Evolutionary conservation across 1,284 basidiomycete genomes (phyloP).

Genomic region (Meripilus lineatus): DNA sequence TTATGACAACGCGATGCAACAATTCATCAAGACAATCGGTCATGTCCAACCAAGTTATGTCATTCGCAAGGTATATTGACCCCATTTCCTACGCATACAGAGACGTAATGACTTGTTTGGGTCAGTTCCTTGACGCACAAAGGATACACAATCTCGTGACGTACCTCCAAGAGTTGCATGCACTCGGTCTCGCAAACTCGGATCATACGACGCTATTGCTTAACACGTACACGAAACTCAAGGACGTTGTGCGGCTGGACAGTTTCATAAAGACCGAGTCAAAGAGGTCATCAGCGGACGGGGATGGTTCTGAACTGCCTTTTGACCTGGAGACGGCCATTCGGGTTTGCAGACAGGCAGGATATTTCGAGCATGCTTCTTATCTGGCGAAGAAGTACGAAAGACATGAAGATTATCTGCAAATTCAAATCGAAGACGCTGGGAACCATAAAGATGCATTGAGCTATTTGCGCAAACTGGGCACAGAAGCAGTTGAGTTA

Average conservation of each 20-base stretch:
- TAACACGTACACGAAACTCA: conserved; percentile 96
- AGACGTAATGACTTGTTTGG: conserved; percentile 23
- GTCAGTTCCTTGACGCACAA: conserved; percentile 93
- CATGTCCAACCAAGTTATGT: conserved; percentile 92
- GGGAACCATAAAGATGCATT: conserved; percentile 82
- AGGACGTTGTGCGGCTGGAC: conserved; percentile 85
- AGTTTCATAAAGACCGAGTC: conserved; percentile 89
- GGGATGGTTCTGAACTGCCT: conserved; percentile 50
- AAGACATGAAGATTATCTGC: conserved; percentile 88
- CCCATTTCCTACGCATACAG: background rate
- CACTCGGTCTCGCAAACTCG: conserved; percentile 85
- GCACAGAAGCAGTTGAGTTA: conserved; percentile 68
- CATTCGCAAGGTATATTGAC: conserved; percentile 77
- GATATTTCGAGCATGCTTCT: conserved; percentile 92
- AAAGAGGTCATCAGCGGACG: conserved; percentile 28
- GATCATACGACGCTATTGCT: conserved; percentile 96
- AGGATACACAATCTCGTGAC: conserved; percentile 92
- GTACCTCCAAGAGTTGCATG: conserved; percentile 94
- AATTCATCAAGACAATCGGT: conserved; percentile 90
- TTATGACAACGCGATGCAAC: conserved; percentile 89
- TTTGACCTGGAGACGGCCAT: conserved; percentile 98
- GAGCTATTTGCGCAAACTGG: conserved; percentile 73
- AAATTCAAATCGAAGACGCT: conserved; percentile 94
- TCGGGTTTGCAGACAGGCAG: conserved; percentile 92
- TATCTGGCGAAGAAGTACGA: conserved; percentile 93